Percentiles rank a stretch among this genome's conserved stretches.
Conservation (phyloP, 257 asterid genomes). For the Lantana camara region DNA sequence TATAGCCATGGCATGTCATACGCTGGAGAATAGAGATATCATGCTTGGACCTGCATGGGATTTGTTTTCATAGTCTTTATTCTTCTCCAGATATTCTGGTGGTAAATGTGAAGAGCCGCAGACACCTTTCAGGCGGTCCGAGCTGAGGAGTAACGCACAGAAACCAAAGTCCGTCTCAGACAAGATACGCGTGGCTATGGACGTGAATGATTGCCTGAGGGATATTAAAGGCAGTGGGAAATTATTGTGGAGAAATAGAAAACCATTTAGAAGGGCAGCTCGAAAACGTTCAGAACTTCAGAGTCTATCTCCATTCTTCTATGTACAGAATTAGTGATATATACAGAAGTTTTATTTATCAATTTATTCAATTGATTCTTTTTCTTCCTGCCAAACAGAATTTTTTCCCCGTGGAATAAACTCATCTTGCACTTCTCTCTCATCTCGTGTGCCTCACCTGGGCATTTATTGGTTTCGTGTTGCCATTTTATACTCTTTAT, state of each 20-base stretch:
- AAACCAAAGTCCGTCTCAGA: conserved; percentile 35
- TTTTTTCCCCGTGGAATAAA: not conserved
- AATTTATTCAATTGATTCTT: conserved; percentile 54
- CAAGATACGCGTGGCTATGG: conserved; percentile 27
- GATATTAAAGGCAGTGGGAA: conserved; percentile 38
- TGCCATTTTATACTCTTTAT: no score
- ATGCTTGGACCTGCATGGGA: not conserved
- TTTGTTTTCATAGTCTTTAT: not conserved
- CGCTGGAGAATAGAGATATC: not conserved
- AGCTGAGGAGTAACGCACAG: conserved; percentile 50
- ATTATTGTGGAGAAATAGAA: conserved; percentile 70
- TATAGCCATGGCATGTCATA: not conserved
- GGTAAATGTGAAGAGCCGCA: conserved; percentile 76
- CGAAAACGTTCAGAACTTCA: conserved; percentile 58
- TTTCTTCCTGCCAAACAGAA: conserved; percentile 12
- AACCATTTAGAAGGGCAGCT: conserved; percentile 68
- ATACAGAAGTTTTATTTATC: conserved; percentile 23
- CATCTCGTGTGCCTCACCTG: no score
- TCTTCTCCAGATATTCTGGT: conserved; percentile 46
- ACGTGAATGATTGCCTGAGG: conserved; percentile 26
- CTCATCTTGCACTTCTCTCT: no score
- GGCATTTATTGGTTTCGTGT: no score
- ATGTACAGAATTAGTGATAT: conserved; percentile 42
- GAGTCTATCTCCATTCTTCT: conserved; percentile 63
- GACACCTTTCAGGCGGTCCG: conserved; percentile 70